Conservation (phyloP, 2,329 filamentous ascomycete species). For the Clonostachys solani region DNA sequence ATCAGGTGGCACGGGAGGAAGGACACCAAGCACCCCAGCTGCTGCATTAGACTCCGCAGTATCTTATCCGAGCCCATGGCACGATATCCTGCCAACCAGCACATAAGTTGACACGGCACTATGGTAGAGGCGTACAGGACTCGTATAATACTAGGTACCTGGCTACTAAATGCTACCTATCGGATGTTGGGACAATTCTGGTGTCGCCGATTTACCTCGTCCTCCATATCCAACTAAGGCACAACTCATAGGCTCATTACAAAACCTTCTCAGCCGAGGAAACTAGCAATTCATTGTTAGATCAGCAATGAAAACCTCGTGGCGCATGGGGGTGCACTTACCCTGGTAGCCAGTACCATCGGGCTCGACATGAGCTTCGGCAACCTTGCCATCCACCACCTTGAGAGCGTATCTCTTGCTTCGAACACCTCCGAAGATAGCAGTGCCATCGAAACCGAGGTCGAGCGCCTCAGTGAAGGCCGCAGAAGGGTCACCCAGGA, state of each 20-base stretch:
- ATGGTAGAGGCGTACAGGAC: no score
- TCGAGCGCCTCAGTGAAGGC: slow-evolving; percentile 82
- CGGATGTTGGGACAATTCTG: no score
- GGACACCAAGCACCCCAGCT: no score
- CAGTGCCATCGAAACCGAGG: slow-evolving; percentile 70
- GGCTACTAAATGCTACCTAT: no score
- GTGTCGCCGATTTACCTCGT: not conserved
- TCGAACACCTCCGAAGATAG: slow-evolving; percentile 77
- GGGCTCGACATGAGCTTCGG: slow-evolving; percentile 76
- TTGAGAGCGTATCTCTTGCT: slow-evolving; percentile 87
- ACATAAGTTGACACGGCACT: no score
- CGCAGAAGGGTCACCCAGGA: slow-evolving; percentile 77
- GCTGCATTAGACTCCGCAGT: no score
- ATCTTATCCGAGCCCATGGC: no score
- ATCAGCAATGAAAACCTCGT: not conserved
- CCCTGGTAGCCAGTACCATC: slow-evolving; percentile 81
- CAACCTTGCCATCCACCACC: slow-evolving; percentile 80
- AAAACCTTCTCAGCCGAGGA: slow-evolving; percentile 48
- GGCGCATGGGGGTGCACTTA: slow-evolving; percentile 29
- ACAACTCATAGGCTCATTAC: slow-evolving; percentile 15
- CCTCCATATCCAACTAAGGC: not conserved
- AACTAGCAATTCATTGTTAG: slow-evolving; percentile 22
- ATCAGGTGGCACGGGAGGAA: no score
- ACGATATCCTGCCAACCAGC: no score
- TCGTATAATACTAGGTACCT: no score